These are phyloP conservation scores for Saururus chinensis DNA, from an alignment of 164 flowering plant genomes.

Conservation along the genomic window DNA sequence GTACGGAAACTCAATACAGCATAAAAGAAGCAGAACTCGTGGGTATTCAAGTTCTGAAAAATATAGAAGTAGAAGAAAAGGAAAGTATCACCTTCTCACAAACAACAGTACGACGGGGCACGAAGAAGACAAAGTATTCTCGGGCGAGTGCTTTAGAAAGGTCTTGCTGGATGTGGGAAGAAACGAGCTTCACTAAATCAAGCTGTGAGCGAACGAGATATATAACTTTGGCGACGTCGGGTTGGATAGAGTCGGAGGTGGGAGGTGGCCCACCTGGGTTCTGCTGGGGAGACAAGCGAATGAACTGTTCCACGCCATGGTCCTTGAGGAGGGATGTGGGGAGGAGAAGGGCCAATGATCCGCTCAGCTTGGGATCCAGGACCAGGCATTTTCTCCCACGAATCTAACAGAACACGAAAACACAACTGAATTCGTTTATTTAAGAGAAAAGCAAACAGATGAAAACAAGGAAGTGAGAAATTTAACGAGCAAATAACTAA, in stretches of 20 bases:
- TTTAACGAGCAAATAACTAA: too few species aligned
- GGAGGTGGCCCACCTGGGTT: constrained; percentile 28
- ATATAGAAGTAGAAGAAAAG: too few species aligned
- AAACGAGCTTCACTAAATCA: constrained; percentile 52
- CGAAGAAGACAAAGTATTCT: constrained; percentile 76
- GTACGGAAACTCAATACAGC: too few species aligned
- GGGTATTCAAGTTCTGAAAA: too few species aligned
- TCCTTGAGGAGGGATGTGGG: constrained; percentile 82
- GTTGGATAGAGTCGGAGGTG: constrained; percentile 58
- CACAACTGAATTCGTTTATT: background rate
- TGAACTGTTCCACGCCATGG: constrained; percentile 53
- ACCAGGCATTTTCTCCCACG: constrained; percentile 87
- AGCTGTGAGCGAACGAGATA: constrained; percentile 66
- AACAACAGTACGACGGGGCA: constrained; percentile 81
- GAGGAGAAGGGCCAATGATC: constrained; percentile 63
- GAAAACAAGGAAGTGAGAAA: background rate
- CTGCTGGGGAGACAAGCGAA: background rate
- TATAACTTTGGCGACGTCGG: constrained; percentile 69
- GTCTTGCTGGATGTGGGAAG: constrained; percentile 55
- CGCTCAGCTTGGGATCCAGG: constrained; percentile 87
- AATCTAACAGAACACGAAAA: constrained; percentile 25
- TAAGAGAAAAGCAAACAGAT: background rate
- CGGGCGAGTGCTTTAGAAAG: constrained; percentile 65
- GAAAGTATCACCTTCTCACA: constrained; percentile 69
- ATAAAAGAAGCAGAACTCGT: too few species aligned